Conservation (phyloP, 331 rosid species). For the Pyrus hybrid region DNA sequence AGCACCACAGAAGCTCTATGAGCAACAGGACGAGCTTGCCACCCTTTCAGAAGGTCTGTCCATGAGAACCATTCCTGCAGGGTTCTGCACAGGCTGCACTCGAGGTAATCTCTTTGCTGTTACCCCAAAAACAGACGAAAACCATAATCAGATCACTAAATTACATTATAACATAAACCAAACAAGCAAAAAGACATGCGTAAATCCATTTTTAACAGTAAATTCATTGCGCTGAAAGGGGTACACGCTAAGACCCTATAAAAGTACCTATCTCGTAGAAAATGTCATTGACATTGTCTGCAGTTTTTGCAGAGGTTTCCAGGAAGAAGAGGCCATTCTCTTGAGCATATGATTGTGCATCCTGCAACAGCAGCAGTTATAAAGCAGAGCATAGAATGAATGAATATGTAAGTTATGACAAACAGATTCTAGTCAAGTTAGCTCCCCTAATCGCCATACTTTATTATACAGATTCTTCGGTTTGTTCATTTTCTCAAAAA, state of each 20-base stretch:
- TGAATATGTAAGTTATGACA: background rate
- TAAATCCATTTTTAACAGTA: background rate
- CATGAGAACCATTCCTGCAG: slow-evolving; percentile 49
- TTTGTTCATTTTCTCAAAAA: background rate
- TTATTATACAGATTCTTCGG: background rate
- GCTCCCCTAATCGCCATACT: background rate
- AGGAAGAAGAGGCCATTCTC: slow-evolving; percentile 53
- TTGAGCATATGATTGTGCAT: slow-evolving; percentile 51
- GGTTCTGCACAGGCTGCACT: slow-evolving; percentile 43
- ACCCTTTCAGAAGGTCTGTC: slow-evolving; percentile 49
- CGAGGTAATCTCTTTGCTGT: slow-evolving; percentile 53
- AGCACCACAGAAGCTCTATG: slow-evolving; percentile 13
- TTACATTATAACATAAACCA: background rate
- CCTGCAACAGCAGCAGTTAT: slow-evolving; percentile 21
- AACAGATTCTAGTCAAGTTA: background rate
- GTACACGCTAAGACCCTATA: background rate
- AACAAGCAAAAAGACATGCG: background rate
- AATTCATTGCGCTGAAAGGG: background rate
- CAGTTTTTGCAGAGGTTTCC: slow-evolving; percentile 62
- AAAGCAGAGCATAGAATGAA: slow-evolving; percentile 7
- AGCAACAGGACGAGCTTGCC: slow-evolving; percentile 42
- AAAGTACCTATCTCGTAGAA: slow-evolving; percentile 51
- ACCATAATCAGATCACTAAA: background rate
- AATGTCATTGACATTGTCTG: slow-evolving; percentile 48
- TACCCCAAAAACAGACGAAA: background rate